Evolutionary conservation across 1,284 basidiomycete species (phyloP).

Genomic region (Sutorius eximius): DNA sequence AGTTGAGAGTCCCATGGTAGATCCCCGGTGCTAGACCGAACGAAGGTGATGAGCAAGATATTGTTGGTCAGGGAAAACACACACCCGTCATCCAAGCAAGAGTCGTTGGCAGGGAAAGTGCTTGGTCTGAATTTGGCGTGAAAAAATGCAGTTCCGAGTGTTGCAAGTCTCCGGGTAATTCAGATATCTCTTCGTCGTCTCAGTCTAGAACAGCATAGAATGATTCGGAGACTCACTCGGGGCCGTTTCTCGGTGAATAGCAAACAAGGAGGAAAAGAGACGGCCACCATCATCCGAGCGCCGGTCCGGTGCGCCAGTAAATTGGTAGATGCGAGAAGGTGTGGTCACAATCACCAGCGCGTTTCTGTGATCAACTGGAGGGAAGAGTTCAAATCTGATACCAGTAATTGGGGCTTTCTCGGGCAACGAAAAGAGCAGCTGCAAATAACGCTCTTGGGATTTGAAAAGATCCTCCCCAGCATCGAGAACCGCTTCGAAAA

Average conservation of each 20-base stretch:
- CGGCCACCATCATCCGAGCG: constrained; percentile 74
- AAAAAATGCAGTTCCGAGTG: constrained; percentile 80
- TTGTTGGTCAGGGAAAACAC: constrained; percentile 18
- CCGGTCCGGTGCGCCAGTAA: constrained; percentile 68
- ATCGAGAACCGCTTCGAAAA: constrained; percentile 86
- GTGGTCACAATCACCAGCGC: constrained; percentile 83
- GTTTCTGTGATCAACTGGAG: constrained; percentile 58
- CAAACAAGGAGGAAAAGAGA: constrained; percentile 75
- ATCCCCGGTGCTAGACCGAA: constrained; percentile 67
- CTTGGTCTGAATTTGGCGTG: constrained; percentile 68
- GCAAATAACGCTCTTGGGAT: constrained; percentile 79
- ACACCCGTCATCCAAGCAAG: constrained; percentile 90
- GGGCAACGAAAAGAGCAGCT: constrained; percentile 75
- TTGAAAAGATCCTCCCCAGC: constrained; percentile 92
- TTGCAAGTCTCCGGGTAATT: constrained; percentile 75
- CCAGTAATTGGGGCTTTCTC: constrained; percentile 82
- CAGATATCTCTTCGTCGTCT: constrained; percentile 69
- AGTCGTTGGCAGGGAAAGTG: constrained; percentile 59
- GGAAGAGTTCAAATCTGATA: constrained; percentile 76
- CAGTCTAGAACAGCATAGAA: constrained; percentile 14
- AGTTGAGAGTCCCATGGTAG: constrained; percentile 79
- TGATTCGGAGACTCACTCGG: constrained; percentile 62
- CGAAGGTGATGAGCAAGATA: constrained; percentile 8
- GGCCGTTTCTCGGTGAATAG: constrained; percentile 67
- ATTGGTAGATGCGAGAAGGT: constrained; percentile 88